Base-by-base conservation (phyloP, 179 eudicot species). In the Dionaea muscipula region DNA sequence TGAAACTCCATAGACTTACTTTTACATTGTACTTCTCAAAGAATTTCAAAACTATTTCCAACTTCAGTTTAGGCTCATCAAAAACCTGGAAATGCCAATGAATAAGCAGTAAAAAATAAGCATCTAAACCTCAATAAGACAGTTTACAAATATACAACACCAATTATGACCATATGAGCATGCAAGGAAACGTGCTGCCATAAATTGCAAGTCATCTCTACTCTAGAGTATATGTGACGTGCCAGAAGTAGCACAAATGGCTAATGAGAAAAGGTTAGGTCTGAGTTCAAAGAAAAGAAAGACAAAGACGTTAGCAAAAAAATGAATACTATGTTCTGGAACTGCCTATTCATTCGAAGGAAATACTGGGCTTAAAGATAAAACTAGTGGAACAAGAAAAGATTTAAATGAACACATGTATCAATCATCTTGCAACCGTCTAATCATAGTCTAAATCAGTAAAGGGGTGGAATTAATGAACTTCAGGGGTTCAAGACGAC, bases 11-110 rank as follows among this genome's bases (percentile, higher is more conserved):
- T 17, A 25, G n/a, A 45, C 65, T 66, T 73, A 85, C 99, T 76
- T 85, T 93, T 56, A 86, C 74, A 39, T 68, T 70, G 57, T 84
- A 93, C 73, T 88, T 93, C 59, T 64, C 79, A 61, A 93, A 74
- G 66, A 75, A 88, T 48, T 85, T 80, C 59, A 83, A 59, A 61
- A 84, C 56, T 28, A 93, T 67, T 41, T 83, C 79, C 75, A 93
- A 73, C 83, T 82, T 88, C 81, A 73, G 59, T 69, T 72, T 75
- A 59, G 88, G 86, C 27, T 75, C 82, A 60, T 74, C 76, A 40
- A 93, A 79, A 22, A 60, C 96, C 99, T 93, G 75, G 27, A 63
- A 52, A 23, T 57, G 55, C 59, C 41, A 48, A 17, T 27, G 33
- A 66, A 58, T 51, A 26, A 33, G 38, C 46, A 39, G 48, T 61